Percentiles rank a stretch among this genome's conserved stretches.
Conservation (phyloP, 75 land plant species). For the Gnetum montanum region DNA sequence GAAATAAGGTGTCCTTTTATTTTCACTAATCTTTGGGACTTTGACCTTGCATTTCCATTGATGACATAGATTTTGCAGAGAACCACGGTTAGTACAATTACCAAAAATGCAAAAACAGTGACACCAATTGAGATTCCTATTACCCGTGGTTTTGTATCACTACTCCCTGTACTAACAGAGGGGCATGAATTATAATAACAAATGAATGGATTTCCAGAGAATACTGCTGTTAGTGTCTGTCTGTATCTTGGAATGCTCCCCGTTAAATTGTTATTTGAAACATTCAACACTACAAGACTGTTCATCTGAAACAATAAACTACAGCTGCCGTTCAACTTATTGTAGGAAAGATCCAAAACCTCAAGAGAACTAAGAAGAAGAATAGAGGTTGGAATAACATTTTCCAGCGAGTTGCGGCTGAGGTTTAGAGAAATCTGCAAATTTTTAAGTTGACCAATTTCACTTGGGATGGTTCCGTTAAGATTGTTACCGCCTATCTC, state of each 20-base stretch:
- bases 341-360: constrained; percentile 20
- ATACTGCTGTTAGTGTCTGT: too few species aligned
- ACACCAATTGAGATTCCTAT: too few species aligned
- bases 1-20: constrained; percentile 15
- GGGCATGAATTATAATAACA: too few species aligned
- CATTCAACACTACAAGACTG: neutral
- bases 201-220: too few species aligned
- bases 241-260: neutral
- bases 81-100: too few species aligned
- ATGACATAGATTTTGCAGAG: too few species aligned
- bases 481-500: constrained; percentile 18
- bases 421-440: constrained; percentile 1
- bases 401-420: neutral
- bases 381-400: neutral
- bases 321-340: constrained; percentile 14
- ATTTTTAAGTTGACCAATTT: neutral
- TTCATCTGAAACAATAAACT: neutral
- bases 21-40: too few species aligned
- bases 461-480: constrained; percentile 16
- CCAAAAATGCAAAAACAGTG: too few species aligned
- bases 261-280: neutral
- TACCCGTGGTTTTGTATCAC: too few species aligned
- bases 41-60: too few species aligned
- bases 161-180: too few species aligned
- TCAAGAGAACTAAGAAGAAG: constrained; percentile 2